Base-by-base conservation (phyloP, 108 stramenopile genomes). In the Seminavis robusta region DNA sequence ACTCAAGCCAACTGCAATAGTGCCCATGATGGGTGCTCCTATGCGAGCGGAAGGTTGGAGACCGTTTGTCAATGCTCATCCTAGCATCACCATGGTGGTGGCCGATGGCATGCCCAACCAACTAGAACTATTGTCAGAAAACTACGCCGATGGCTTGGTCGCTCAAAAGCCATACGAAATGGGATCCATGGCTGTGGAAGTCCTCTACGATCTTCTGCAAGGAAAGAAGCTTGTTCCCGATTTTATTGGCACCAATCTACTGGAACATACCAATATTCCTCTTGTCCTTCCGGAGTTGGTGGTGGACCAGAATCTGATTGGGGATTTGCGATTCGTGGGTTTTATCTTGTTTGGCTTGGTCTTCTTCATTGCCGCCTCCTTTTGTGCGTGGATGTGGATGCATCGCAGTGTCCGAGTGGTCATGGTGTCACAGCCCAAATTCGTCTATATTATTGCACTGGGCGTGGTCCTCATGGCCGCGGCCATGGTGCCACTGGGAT, bases 381-480 rank as follows among this genome's bases (percentile, higher is more conserved):
- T n/a, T 23, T 17, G 41, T 5, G 32, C 32, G 13, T 52, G 52
- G 52, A 36, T 37, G 10, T 19, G 17, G 16, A 16, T 5, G 20
- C 16, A 33, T n/a, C 34, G 30, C 8, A 37, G 24, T 21, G 33
- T 21, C n/a, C 52, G 52, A 19, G 24, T 52, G 16, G 67, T 75
- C 6, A 54, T 36, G n/a, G 65, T 63, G 5, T 59, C 76, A 2
- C 84, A 86, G 63, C 77, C 85, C 0, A 26, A 53, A 9, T 87
- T 83, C 33, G 33, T 87, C 32, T 44, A 50, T 25, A 59, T 84
- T 67, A 63, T 88, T 28, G 77, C 76, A 52, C 37, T 34, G 4
- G 86, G 86, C 24, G 65, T 74, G 1, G 64, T 84, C 44, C 26
- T 80, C 17, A 15, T 26, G 39, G 17, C 65, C 71, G 2, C 67